phyloP scores from a whole-genome alignment of 306 rosid genomes.

The Corylus avellana region DNA sequence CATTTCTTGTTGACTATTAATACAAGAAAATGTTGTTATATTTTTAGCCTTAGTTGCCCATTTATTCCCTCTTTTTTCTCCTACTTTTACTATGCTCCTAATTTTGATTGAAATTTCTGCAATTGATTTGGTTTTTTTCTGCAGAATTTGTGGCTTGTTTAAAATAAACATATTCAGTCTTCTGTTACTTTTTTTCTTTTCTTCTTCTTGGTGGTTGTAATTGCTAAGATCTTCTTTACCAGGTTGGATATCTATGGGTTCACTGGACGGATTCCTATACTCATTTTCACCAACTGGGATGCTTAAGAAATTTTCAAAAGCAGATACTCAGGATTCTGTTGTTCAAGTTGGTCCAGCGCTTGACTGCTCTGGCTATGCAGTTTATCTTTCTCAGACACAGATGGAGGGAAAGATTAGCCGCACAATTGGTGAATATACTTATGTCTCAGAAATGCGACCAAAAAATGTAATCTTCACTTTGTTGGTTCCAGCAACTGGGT shows the following conservation, averaged over 20 bases:
- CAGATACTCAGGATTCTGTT: constrained; percentile 35
- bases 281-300: constrained; percentile 70
- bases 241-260: constrained; percentile 85
- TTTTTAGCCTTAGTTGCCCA: no score
- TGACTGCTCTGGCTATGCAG: constrained; percentile 81
- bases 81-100: neutral
- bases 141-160: neutral
- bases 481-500: constrained; percentile 75
- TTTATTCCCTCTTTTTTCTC: no score
- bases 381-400: constrained; percentile 63
- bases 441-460: constrained; percentile 59
- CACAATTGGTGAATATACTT: constrained; percentile 42
- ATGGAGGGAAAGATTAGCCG: constrained; percentile 70
- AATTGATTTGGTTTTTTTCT: neutral
- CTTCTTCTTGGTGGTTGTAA: neutral
- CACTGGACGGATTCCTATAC: constrained; percentile 73
- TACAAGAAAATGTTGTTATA: no score
- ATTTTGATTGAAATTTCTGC: neutral
- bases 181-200: neutral
- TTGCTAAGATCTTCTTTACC: constrained; percentile 4
- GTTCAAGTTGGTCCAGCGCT: constrained; percentile 65
- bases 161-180: neutral
- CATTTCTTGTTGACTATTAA: no score
- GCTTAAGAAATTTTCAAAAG: constrained; percentile 67
- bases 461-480: constrained; percentile 52